Base-by-base conservation (phyloP, 2,329 filamentous ascomycete genomes). In the Penicillium sp. region DNA sequence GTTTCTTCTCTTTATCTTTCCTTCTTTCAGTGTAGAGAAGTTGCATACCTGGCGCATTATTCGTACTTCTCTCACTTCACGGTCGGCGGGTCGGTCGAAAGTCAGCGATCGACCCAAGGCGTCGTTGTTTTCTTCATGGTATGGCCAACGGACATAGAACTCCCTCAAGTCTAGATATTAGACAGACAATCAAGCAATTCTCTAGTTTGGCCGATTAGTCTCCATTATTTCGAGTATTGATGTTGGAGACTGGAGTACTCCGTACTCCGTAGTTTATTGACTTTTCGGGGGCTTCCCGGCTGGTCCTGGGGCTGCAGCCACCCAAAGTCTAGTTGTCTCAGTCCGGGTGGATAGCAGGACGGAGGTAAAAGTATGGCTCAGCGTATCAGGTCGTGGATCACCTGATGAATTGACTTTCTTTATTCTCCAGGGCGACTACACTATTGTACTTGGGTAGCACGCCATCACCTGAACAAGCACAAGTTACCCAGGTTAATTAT, bases 251-350 rank as follows among this genome's bases (percentile, higher is more conserved):
- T 31, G 31, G 13, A n/a, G 22, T 22, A 22, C n/a, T n/a, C 16
- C 16, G 16, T 13, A 46, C 4, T 31, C n/a, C n/a, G 43, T 6
- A 0, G 27, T 14, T n/a, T n/a, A 14, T 7, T 46, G 16, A 27
- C 27, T n/a, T 46, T 39, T 51, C 6, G 14, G 7, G n/a, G 19
- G 6, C 33, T 16, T 18, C 36, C 49, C 33, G n/a, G 27, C 36
- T 22, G 19, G 19, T 22, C 27, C 37, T 33, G 22, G 24, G 27
- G 31, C 40, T 24, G 19, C 51, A 54, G 51, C 51, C 51, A 54
- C 58, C 63, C 6, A 51, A 59, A 2, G 60, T 40, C 3, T 61
- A 49, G 19, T 60, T 66, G 55, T 66, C 66, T 7, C 56, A n/a
- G 18, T 40, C 4, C 27, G 31, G 24, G 39, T 31, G 50, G 40